Evolutionary conservation across 2,329 filamentous ascomycete genomes (phyloP).

Genomic region (Nemania bipapillata): DNA sequence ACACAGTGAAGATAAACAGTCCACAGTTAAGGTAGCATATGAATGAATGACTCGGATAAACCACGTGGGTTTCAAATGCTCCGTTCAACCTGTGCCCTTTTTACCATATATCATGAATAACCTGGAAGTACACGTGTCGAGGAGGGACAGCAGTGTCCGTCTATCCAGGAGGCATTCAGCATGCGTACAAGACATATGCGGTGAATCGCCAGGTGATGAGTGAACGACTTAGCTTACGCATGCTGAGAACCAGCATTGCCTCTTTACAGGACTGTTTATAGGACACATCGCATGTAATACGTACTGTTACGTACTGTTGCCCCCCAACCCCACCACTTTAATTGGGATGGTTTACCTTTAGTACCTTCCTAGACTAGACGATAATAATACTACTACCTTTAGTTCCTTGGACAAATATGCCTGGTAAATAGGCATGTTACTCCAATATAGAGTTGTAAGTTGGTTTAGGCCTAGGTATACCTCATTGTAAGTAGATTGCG

Average conservation of each 20-base stretch:
- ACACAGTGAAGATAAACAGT: neutral
- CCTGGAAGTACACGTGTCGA: neutral
- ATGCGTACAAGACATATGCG: neutral
- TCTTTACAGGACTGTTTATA: neutral
- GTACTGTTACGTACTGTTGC: neutral
- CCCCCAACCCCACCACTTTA: conserved; percentile 8
- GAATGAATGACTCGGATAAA: conserved; percentile 5
- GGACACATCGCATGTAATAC: neutral
- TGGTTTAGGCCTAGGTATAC: too few species aligned
- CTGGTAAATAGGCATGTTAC: too few species aligned
- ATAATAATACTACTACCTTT: too few species aligned
- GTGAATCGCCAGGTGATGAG: conserved; percentile 7
- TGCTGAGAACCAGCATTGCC: conserved; percentile 20
- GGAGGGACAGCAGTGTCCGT: neutral
- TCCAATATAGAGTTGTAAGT: neutral
- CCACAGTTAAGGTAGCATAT: neutral
- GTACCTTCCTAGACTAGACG: too few species aligned
- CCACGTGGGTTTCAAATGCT: conserved; percentile 26
- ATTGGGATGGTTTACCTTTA: neutral
- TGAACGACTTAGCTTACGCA: neutral
- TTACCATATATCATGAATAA: neutral
- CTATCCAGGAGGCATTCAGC: too few species aligned
- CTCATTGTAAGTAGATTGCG: too few species aligned
- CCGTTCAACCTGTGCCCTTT: neutral
- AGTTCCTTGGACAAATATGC: too few species aligned